phyloP scores from a whole-genome alignment of 2,329 filamentous ascomycete genomes.

The Trichoderma koningiopsis region DNA sequence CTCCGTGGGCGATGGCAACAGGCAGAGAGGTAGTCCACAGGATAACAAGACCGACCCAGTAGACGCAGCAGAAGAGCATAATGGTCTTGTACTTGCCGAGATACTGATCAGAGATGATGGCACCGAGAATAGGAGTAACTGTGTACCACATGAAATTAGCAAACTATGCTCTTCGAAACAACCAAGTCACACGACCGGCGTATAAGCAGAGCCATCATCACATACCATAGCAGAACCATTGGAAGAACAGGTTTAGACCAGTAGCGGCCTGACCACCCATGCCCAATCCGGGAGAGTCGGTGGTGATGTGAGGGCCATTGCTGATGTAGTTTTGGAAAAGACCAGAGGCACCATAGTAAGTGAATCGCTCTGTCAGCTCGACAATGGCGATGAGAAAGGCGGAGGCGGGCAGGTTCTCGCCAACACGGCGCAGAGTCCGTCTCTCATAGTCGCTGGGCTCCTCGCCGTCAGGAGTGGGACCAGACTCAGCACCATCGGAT shows the following conservation, averaged over 20 bases:
- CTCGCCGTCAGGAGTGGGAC: constrained; percentile 47
- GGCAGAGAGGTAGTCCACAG: constrained; percentile 55
- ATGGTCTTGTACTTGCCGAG: constrained; percentile 66
- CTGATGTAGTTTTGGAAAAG: constrained; percentile 59
- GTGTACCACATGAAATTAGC: constrained; percentile 2
- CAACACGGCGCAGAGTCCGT: constrained; percentile 52
- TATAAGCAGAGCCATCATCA: neutral
- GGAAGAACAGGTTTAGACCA: constrained; percentile 58
- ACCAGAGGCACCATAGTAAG: constrained; percentile 58
- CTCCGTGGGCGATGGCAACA: constrained; percentile 39
- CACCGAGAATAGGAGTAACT: constrained; percentile 51
- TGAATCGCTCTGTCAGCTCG: constrained; percentile 60
- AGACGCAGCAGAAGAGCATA: constrained; percentile 57
- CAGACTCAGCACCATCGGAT: constrained; percentile 33
- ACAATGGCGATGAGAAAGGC: constrained; percentile 60
- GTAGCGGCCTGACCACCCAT: constrained; percentile 58
- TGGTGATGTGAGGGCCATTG: constrained; percentile 38
- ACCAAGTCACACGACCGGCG: neutral
- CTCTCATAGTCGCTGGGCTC: constrained; percentile 57
- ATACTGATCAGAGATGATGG: constrained; percentile 59
- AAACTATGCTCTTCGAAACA: neutral
- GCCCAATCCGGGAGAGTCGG: constrained; percentile 54
- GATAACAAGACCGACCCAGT: constrained; percentile 59
- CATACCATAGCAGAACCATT: constrained; percentile 50
- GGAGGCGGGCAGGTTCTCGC: constrained; percentile 56